Evolutionary conservation across 306 rosid genomes (phyloP).

Genomic region (Begonia masoniana): DNA sequence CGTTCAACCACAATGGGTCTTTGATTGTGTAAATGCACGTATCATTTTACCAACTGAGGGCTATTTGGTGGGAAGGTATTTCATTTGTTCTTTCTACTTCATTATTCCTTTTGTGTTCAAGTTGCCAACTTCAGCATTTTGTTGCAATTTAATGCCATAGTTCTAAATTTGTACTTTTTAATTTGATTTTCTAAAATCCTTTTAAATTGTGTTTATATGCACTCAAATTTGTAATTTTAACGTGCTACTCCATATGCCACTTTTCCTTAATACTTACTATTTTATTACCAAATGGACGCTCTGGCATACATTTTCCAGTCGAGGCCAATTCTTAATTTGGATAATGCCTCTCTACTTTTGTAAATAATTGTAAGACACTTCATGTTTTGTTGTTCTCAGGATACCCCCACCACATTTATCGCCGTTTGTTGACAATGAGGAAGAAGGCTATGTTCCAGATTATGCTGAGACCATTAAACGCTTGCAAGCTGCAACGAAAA

Average conservation of each 20-base stretch:
- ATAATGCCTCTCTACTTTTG: not conserved
- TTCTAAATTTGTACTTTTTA: too few relatives aligned
- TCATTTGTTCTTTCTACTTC: constrained; percentile 1
- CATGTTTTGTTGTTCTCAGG: constrained; percentile 24
- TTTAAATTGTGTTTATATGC: too few relatives aligned
- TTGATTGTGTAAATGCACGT: constrained; percentile 68
- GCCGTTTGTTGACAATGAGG: constrained; percentile 72
- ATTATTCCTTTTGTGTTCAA: too few relatives aligned
- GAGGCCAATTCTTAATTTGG: not conserved
- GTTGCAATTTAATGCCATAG: too few relatives aligned
- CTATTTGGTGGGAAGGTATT: constrained; percentile 82
- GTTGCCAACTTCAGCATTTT: too few relatives aligned
- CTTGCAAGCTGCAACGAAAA: constrained; percentile 53
- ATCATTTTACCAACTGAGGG: constrained; percentile 59
- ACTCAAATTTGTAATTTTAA: too few relatives aligned
- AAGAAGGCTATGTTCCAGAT: constrained; percentile 80
- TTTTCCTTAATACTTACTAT: too few relatives aligned
- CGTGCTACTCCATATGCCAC: too few relatives aligned
- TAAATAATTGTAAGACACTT: not conserved
- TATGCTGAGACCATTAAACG: constrained; percentile 73
- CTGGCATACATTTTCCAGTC: too few relatives aligned
- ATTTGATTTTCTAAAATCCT: too few relatives aligned
- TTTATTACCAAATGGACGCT: too few relatives aligned
- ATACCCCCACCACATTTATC: constrained; percentile 87
- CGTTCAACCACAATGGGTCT: constrained; percentile 96